Percentiles rank a stretch among this genome's conserved stretches.
Evolutionary conservation across 1,284 basidiomycete genomes (phyloP).

Genomic region (Pascua sp.): DNA sequence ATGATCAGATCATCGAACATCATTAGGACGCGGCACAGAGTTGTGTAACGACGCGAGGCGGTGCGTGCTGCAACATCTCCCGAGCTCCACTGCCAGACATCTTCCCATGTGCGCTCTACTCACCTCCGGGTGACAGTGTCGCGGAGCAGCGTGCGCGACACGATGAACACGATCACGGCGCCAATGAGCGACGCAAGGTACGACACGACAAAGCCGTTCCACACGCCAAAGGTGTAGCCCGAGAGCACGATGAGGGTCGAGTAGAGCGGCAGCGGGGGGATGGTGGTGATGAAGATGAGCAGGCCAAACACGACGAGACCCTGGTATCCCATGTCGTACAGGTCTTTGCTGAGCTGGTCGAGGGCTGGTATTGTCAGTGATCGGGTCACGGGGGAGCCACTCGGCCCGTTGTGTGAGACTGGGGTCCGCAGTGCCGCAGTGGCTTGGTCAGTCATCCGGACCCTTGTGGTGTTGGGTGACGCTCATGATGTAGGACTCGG

Average conservation of each 20-base stretch:
- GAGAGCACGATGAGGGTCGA: constrained; percentile 55
- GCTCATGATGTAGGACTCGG: neutral
- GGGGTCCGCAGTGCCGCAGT: too few relatives aligned
- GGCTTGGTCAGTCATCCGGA: too few relatives aligned
- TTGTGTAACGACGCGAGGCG: too few relatives aligned
- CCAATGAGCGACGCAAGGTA: constrained; percentile 52
- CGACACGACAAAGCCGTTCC: constrained; percentile 53
- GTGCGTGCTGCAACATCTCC: too few relatives aligned
- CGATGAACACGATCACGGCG: constrained; percentile 52
- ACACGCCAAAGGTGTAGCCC: constrained; percentile 54
- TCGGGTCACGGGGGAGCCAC: neutral
- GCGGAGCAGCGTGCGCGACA: constrained; percentile 41
- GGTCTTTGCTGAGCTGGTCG: constrained; percentile 39
- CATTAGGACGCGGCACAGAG: too few relatives aligned
- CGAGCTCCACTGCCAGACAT: too few relatives aligned
- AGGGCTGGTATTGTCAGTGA: constrained; percentile 28
- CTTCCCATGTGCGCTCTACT: constrained; percentile 16
- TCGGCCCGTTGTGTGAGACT: neutral
- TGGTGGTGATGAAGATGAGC: constrained; percentile 47
- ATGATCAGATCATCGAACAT: too few relatives aligned
- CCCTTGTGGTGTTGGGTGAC: neutral
- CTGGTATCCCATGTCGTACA: constrained; percentile 38
- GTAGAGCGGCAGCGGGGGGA: constrained; percentile 54
- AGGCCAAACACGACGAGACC: constrained; percentile 46
- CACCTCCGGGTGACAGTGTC: constrained; percentile 40